Evolutionary conservation across 2,329 filamentous ascomycete species (phyloP).

Genomic region (Plenodomus biglobosus): DNA sequence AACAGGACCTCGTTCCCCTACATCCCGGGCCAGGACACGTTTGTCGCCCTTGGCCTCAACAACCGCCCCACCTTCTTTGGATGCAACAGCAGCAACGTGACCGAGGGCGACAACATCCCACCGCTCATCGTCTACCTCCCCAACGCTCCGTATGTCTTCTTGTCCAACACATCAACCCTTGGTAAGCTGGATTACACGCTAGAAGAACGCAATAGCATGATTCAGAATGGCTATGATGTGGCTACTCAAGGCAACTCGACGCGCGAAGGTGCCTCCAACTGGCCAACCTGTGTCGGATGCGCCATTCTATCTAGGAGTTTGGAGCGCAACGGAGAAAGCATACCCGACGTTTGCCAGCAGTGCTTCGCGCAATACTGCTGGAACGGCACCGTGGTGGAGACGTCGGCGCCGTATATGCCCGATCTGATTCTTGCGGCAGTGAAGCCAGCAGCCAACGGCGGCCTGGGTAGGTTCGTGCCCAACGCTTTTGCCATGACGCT

Average conservation of each 20-base stretch:
- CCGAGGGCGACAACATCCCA: slow-evolving; percentile 48
- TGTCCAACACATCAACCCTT: slow-evolving; percentile 80
- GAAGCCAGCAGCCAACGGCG: slow-evolving; percentile 23
- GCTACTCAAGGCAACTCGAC: slow-evolving; percentile 83
- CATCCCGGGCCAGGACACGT: slow-evolving; percentile 73
- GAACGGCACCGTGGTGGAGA: slow-evolving; percentile 68
- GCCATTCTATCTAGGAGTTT: slow-evolving; percentile 79
- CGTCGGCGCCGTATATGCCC: slow-evolving; percentile 33
- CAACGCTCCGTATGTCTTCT: slow-evolving; percentile 75
- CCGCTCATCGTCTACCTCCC: slow-evolving; percentile 87
- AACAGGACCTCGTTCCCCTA: slow-evolving; percentile 73
- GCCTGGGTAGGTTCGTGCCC: slow-evolving; percentile 26
- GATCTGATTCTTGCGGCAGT: slow-evolving; percentile 20
- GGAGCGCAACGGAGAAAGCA: slow-evolving; percentile 65
- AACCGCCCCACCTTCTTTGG: slow-evolving; percentile 77
- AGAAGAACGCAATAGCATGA: slow-evolving; percentile 72
- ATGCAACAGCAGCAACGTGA: slow-evolving; percentile 68
- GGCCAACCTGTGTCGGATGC: slow-evolving; percentile 84
- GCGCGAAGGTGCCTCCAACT: slow-evolving; percentile 61
- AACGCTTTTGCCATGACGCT: slow-evolving; percentile 22
- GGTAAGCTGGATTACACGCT: slow-evolving; percentile 61
- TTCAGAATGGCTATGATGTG: slow-evolving; percentile 82
- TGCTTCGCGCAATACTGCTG: slow-evolving; percentile 91
- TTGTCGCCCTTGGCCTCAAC: slow-evolving; percentile 76
- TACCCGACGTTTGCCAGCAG: slow-evolving; percentile 70